A percentile compares a stretch with the other conserved stretches of the same genome.
phyloP scores from a whole-genome alignment of 495 filamentous ascomycete genomes.

The Talaromyces liani region DNA sequence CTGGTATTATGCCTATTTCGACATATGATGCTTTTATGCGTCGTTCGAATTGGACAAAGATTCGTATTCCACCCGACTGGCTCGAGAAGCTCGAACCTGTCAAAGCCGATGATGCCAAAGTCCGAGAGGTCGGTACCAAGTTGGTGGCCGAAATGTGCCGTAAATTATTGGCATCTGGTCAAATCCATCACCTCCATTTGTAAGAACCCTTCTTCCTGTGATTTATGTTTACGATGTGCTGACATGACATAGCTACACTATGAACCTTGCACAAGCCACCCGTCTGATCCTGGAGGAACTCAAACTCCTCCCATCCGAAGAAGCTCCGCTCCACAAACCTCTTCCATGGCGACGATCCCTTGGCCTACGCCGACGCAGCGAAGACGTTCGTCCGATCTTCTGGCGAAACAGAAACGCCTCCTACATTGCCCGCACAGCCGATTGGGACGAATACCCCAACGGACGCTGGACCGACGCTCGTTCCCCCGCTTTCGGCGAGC shows the following conservation, averaged over 20 bases:
- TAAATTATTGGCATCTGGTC: slow-evolving; percentile 66
- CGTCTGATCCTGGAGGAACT: slow-evolving; percentile 90
- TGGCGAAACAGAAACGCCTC: slow-evolving; percentile 97
- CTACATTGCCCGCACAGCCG: slow-evolving; percentile 89
- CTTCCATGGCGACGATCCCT: slow-evolving; percentile 95
- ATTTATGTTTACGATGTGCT: neutral
- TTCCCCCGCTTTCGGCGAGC: slow-evolving; percentile 93
- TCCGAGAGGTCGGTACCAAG: slow-evolving; percentile 81
- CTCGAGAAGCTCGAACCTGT: slow-evolving; percentile 76
- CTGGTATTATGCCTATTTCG: slow-evolving; percentile 98
- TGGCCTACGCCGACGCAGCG: slow-evolving; percentile 74
- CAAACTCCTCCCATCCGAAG: slow-evolving; percentile 64
- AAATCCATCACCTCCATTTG: slow-evolving; percentile 86
- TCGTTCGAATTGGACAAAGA: slow-evolving; percentile 82
- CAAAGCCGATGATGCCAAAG: slow-evolving; percentile 92
- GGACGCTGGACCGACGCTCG: slow-evolving; percentile 97
- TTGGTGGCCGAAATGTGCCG: slow-evolving; percentile 91
- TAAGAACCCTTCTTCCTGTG: slow-evolving; percentile 21
- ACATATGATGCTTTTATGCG: slow-evolving; percentile 89
- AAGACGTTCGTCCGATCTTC: slow-evolving; percentile 98
- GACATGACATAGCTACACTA: slow-evolving; percentile 64
- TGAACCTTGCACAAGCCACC: slow-evolving; percentile 95
- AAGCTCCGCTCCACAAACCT: slow-evolving; percentile 69
- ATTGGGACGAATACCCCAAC: slow-evolving; percentile 99
- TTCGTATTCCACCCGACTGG: slow-evolving; percentile 74